Evolutionary conservation across 106 monocot species (phyloP).

Genomic region (Allium sativum): DNA sequence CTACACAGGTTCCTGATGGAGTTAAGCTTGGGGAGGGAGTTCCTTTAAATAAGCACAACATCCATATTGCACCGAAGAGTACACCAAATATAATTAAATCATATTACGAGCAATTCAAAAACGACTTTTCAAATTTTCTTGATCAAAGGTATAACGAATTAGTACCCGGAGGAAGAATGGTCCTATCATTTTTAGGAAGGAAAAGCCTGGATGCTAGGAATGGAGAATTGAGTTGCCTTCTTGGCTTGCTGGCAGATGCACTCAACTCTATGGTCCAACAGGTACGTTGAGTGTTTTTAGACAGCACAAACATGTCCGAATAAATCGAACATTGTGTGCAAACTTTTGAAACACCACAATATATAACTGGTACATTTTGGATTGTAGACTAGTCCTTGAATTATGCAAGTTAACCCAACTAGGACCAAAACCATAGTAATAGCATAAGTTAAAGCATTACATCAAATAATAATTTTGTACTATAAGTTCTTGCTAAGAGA

Average conservation of each 20-base stretch:
- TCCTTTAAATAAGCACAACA: conserved; percentile 8
- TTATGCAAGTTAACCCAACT: too few relatives aligned
- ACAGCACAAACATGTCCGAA: too few relatives aligned
- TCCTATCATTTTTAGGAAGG: conserved; percentile 16
- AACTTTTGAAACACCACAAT: too few relatives aligned
- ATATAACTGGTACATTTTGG: too few relatives aligned
- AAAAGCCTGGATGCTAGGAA: neutral
- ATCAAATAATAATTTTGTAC: too few relatives aligned
- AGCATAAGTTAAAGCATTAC: too few relatives aligned
- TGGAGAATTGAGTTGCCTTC: conserved; percentile 7
- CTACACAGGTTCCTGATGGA: neutral
- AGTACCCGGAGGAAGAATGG: conserved; percentile 17
- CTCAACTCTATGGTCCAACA: conserved; percentile 20
- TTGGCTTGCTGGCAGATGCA: conserved; percentile 17
- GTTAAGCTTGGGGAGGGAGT: neutral
- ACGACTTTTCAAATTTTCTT: conserved; percentile 22
- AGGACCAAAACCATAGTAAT: too few relatives aligned
- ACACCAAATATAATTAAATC: neutral
- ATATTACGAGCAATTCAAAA: conserved; percentile 18
- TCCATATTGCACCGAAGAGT: conserved; percentile 8
- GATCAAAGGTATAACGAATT: conserved; percentile 9
- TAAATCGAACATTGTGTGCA: too few relatives aligned
- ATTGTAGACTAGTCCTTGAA: too few relatives aligned
- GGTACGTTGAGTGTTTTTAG: conserved; percentile 4
- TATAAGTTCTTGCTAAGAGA: too few relatives aligned